Evolutionary conservation across 768 basidiomycete species (phyloP), one percentile per base, ranked within the genome.

Genomic region (Auricularia heimuer): DNA sequence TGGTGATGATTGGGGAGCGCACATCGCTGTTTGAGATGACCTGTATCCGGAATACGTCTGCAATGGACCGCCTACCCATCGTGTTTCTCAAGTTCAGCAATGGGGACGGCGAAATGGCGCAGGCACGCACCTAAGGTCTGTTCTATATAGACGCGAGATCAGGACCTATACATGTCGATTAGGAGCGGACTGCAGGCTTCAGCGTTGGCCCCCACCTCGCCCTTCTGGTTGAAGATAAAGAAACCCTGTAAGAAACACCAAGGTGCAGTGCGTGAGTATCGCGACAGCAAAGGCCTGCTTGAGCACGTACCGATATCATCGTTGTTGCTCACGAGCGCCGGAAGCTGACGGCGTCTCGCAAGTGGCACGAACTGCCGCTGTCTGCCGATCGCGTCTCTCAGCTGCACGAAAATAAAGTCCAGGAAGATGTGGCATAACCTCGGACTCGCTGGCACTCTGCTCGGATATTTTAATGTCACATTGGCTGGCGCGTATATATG

Each of bases 151-250:
- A 67, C 97, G 83, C 56, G 95, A 97, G 73, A 98, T 99, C 70
- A 99, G 83, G 70, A 98, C 92, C 93, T 95, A 71, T 44, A 34
- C 64, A 37, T 45, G 61, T 64, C 64, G 65, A 24, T 64, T 37
- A 45, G 36, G 39, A 36, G 39, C 21, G 24, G 68, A 67, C 66
- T 66, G 44, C 54, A 44, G 60, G 29, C 35, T 14, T 58, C n/a
- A 37, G 35, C 14, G 36, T n/a, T 18, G 3, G 51, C 39, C 73
- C 84, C 47, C 64, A 94, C 96, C 85, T 98, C 97, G 76, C 97
- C 97, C 77, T 98, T 98, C 77, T 95, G 94, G 74, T 98, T 99
- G 82, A 98, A 97, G 65, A 98, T 93, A 77, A 98, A 98, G 85
- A 98, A 98, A 61, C 92, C 95, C 95, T 98, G 69, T 62, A n/a